phyloP scores from a whole-genome alignment of 2,329 filamentous ascomycete species.

The Simplicillium sp. region DNA sequence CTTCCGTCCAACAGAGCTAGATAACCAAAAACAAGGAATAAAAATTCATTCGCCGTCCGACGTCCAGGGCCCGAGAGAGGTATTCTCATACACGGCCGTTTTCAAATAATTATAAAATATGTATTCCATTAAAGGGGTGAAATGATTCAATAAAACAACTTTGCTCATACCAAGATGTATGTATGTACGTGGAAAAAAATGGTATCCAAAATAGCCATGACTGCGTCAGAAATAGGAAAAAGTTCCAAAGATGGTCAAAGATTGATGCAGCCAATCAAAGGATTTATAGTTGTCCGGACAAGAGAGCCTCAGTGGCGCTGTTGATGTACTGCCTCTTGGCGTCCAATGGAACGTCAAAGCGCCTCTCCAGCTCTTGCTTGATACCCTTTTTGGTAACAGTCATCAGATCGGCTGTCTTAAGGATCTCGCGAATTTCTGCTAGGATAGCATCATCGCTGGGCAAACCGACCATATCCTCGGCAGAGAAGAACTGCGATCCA shows the following conservation, averaged over 20 bases:
- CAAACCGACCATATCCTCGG: slow-evolving; percentile 63
- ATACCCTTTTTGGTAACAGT: slow-evolving; percentile 97
- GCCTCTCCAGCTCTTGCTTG: slow-evolving; percentile 82
- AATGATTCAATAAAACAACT: slow-evolving; percentile 3
- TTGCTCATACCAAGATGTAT: slow-evolving; percentile 3
- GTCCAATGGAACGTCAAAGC: slow-evolving; percentile 82
- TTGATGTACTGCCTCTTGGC: slow-evolving; percentile 88
- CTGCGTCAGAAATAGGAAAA: neutral
- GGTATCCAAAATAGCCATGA: neutral
- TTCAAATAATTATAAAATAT: neutral
- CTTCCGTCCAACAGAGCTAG: too few species aligned
- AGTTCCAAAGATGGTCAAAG: slow-evolving; percentile 1
- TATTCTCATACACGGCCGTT: neutral
- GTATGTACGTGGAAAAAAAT: neutral
- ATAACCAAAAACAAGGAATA: neutral
- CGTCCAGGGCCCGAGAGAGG: too few species aligned
- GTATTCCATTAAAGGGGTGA: neutral
- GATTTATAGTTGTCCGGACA: slow-evolving; percentile 63
- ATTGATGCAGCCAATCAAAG: neutral
- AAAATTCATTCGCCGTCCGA: neutral
- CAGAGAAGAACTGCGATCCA: slow-evolving; percentile 47
- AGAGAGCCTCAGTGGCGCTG: slow-evolving; percentile 71
- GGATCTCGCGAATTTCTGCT: slow-evolving; percentile 88
- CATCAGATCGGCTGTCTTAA: slow-evolving; percentile 90
- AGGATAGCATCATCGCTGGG: slow-evolving; percentile 85